Evolutionary conservation across 768 basidiomycete genomes (phyloP).

Genomic region (Tylopilus sp.): DNA sequence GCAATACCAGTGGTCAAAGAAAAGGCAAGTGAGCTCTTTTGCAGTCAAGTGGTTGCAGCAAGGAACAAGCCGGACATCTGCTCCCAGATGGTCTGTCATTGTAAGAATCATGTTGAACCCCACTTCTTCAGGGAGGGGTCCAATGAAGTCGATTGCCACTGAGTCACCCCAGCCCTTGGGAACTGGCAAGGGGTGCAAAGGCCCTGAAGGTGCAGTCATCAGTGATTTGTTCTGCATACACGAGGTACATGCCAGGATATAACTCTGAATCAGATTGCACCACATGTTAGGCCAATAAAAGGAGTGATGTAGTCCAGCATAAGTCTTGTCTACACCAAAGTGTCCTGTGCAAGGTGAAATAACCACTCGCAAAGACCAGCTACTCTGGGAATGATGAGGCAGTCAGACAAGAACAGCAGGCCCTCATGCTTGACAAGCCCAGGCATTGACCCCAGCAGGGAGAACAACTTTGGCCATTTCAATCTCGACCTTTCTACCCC

Average conservation of each 20-base stretch:
- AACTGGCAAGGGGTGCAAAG: background rate
- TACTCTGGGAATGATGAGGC: background rate
- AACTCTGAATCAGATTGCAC: rapidly evolving
- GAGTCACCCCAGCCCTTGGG: background rate
- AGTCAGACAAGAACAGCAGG: background rate
- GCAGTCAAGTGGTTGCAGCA: slow-evolving; percentile 4
- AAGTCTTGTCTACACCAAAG: background rate
- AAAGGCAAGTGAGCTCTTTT: background rate
- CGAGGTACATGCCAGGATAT: background rate
- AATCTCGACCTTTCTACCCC: too few relatives aligned
- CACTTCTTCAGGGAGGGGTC: slow-evolving; percentile 6
- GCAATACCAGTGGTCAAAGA: slow-evolving; percentile 20
- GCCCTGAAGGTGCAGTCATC: background rate
- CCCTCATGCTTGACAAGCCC: too few relatives aligned
- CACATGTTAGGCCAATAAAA: background rate
- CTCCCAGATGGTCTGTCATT: slow-evolving; percentile 21
- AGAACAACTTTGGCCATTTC: too few relatives aligned
- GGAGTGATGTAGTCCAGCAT: background rate
- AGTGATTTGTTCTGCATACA: background rate
- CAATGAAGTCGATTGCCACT: background rate
- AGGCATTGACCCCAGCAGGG: too few relatives aligned
- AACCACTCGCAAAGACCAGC: rapidly evolving
- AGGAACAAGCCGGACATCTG: slow-evolving; percentile 17
- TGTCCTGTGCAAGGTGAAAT: background rate
- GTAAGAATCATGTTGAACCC: slow-evolving; percentile 29